Evolutionary conservation across 177 flowering plant genomes (phyloP).

Genomic region (Vitis hybrid): DNA sequence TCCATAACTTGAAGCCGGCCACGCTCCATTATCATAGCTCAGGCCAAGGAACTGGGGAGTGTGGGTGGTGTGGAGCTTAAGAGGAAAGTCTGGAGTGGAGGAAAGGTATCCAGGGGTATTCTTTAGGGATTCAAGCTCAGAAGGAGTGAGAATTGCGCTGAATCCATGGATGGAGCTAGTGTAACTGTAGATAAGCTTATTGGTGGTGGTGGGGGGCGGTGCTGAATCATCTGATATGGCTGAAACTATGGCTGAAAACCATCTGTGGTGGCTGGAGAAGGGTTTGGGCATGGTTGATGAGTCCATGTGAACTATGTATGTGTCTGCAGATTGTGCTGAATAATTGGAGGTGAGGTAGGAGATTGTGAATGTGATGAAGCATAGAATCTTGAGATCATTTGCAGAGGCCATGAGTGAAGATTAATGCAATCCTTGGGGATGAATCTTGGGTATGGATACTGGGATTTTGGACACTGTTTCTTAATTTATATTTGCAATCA

Average conservation of each 20-base stretch:
- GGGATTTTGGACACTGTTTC: too few species aligned
- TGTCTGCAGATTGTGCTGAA: neutral
- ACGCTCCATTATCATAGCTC: constrained; percentile 16
- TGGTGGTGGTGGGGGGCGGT: neutral
- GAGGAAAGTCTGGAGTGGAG: neutral
- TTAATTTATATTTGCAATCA: too few species aligned
- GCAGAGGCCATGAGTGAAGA: too few species aligned
- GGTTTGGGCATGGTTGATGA: constrained; percentile 15
- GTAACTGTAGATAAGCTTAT: neutral
- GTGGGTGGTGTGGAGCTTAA: constrained; percentile 9
- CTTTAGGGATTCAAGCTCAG: constrained; percentile 1
- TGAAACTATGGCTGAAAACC: constrained; percentile 10
- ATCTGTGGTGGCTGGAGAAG: constrained; percentile 10
- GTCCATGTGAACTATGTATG: constrained; percentile 28
- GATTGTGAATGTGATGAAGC: too few species aligned
- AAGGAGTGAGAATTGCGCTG: neutral
- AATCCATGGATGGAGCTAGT: constrained; percentile 1
- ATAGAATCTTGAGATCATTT: too few species aligned
- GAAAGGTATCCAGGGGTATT: constrained; percentile 3
- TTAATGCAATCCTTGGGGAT: too few species aligned
- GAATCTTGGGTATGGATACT: too few species aligned
- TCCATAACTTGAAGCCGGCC: constrained; percentile 30
- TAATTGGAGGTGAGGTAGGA: too few species aligned
- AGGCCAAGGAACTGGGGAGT: constrained; percentile 27
- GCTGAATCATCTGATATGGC: neutral